These are phyloP conservation scores for Mycena alexandri DNA, from an alignment of 768 basidiomycete species.

Conservation along the genomic window DNA sequence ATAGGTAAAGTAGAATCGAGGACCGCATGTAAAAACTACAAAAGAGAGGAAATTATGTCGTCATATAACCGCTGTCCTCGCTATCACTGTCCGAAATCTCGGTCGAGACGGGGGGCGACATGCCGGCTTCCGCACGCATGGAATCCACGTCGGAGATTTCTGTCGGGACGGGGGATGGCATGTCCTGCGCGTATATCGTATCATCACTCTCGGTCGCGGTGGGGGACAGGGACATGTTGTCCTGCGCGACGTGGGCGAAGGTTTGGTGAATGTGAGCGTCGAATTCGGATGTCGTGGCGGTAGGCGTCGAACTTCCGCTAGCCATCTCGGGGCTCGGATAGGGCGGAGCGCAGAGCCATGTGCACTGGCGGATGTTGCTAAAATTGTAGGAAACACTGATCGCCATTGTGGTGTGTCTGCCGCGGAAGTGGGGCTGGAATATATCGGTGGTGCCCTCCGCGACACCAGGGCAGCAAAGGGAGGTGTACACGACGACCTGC, in stretches of 20 bases:
- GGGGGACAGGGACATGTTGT: neutral
- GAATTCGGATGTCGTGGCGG: neutral
- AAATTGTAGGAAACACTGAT: neutral
- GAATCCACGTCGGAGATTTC: neutral
- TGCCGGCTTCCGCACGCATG: too few species aligned
- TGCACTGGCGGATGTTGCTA: neutral
- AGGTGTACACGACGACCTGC: neutral
- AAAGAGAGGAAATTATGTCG: too few species aligned
- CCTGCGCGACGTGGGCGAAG: neutral
- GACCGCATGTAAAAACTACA: too few species aligned
- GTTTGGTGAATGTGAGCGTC: neutral
- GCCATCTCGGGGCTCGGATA: neutral
- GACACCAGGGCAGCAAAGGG: neutral
- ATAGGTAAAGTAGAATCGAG: too few species aligned
- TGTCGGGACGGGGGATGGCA: neutral
- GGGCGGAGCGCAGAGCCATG: neutral
- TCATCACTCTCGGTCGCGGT: neutral
- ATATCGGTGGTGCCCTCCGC: neutral
- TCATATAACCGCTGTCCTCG: neutral
- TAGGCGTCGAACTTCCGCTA: constrained; percentile 4
- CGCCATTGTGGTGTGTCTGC: constrained; percentile 14
- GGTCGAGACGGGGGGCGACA: neutral
- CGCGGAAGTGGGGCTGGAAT: neutral
- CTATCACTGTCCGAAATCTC: neutral
- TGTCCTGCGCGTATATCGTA: too few species aligned